phyloP scores from a whole-genome alignment of 352 stramenopile genomes.

The Pythium aphanidermatum region DNA sequence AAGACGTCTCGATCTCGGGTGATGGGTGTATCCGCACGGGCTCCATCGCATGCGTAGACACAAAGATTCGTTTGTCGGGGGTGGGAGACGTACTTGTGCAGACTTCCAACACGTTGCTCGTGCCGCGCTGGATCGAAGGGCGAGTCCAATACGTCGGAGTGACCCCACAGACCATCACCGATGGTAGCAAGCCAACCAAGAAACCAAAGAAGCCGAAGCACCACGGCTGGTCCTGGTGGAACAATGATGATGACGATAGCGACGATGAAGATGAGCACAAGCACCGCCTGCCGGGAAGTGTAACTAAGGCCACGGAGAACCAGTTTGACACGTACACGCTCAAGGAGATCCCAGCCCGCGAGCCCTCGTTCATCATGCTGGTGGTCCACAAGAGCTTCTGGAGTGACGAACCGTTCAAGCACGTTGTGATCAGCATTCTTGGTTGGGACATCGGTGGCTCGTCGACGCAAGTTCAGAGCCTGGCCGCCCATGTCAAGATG shows the following conservation, averaged over 20 bases:
- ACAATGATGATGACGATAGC: constrained; percentile 2
- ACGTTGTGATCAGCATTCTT: constrained; percentile 9
- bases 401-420: constrained; percentile 4
- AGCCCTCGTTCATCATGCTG: constrained; percentile 9
- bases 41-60: constrained; percentile 35
- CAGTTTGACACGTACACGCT: constrained; percentile 8
- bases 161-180: constrained; percentile 12
- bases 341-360: neutral
- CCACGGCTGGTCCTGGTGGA: constrained; percentile 4
- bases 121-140: constrained; percentile 5
- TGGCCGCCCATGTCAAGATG: constrained; percentile 5
- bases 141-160: constrained; percentile 16
- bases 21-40: constrained; percentile 34
- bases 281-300: constrained; percentile 10
- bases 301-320: constrained; percentile 11
- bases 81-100: constrained; percentile 43
- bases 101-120: constrained; percentile 28
- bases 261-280: constrained; percentile 3
- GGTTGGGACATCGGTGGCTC: constrained; percentile 9
- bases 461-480: neutral
- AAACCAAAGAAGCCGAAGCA: neutral
- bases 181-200: constrained; percentile 5
- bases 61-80: constrained; percentile 36
- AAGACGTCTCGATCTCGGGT: constrained; percentile 45
- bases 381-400: constrained; percentile 7